A percentile compares a stretch with the other conserved stretches of the same genome.
Conservation (phyloP, 2,329 filamentous ascomycete genomes). For the Aspergillus sp. region DNA sequence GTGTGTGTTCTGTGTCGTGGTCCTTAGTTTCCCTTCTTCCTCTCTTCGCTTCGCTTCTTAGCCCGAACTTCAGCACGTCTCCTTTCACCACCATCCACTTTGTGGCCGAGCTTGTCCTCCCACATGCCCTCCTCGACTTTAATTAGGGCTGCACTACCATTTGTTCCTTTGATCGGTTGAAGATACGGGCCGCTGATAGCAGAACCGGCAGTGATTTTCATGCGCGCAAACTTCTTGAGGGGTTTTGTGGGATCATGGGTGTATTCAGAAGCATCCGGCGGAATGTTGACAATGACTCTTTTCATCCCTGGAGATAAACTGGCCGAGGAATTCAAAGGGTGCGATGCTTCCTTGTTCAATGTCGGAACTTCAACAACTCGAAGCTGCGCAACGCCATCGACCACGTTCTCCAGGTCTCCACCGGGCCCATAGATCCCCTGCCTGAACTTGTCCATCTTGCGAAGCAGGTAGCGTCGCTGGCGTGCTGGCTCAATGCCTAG, state of each 20-base stretch:
- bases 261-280: constrained; percentile 58
- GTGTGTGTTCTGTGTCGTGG: background rate
- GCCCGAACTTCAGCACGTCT: constrained; percentile 81
- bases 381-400: constrained; percentile 60
- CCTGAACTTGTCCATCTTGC: constrained; percentile 84
- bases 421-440: constrained; percentile 76
- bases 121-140: constrained; percentile 83
- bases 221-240: constrained; percentile 60
- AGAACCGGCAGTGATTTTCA: constrained; percentile 67
- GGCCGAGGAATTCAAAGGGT: constrained; percentile 48
- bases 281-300: constrained; percentile 63
- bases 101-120: constrained; percentile 82
- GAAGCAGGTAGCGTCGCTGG: constrained; percentile 77
- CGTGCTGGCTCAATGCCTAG: constrained; percentile 85
- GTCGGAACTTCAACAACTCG: constrained; percentile 58
- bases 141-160: constrained; percentile 64
- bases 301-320: constrained; percentile 57
- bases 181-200: constrained; percentile 76
- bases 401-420: constrained; percentile 77
- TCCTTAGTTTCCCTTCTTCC: constrained; percentile 60
- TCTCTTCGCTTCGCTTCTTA: constrained; percentile 78
- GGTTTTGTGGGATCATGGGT: constrained; percentile 45
- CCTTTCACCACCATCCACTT: constrained; percentile 96
- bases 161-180: constrained; percentile 63
- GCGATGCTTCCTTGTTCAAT: constrained; percentile 22